These are phyloP conservation scores for Tetracentron sinense DNA, from an alignment of 164 flowering plant genomes.

Conservation along the genomic window DNA sequence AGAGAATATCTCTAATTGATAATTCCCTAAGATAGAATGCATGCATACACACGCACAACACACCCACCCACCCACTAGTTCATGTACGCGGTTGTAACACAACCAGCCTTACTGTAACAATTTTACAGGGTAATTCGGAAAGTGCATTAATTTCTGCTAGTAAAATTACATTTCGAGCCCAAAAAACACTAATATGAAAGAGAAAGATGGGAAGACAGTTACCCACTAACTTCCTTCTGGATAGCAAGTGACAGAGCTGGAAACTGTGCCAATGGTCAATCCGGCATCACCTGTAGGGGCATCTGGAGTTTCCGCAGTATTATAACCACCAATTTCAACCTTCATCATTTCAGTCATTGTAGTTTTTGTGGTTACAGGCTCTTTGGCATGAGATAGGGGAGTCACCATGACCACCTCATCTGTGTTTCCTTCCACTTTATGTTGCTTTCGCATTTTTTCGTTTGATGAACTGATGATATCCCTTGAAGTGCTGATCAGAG, in stretches of 20 bases:
- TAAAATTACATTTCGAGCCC: too few species aligned
- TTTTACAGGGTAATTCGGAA: too few species aligned
- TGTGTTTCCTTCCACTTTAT: slow-evolving; percentile 11
- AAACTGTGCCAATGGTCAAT: neutral
- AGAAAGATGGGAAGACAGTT: too few species aligned
- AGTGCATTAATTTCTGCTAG: too few species aligned
- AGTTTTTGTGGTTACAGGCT: slow-evolving; percentile 8
- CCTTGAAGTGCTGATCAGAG: slow-evolving; percentile 14
- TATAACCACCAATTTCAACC: slow-evolving; percentile 12
- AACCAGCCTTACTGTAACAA: too few species aligned
- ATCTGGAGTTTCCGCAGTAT: slow-evolving; percentile 14
- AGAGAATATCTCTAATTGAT: too few species aligned
- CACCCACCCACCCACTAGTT: too few species aligned
- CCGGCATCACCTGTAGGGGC: slow-evolving; percentile 4
- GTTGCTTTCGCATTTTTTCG: slow-evolving; percentile 25
- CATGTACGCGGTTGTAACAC: too few species aligned
- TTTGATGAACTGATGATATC: slow-evolving; percentile 10
- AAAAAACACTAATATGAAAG: too few species aligned
- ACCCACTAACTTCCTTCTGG: too few species aligned
- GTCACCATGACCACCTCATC: neutral
- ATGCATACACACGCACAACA: too few species aligned
- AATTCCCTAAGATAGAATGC: too few species aligned
- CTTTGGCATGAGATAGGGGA: slow-evolving; percentile 13
- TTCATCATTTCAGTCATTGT: slow-evolving; percentile 7
- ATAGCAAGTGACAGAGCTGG: neutral